Evolutionary conservation across 2,329 filamentous ascomycete species (phyloP), one percentile per base, ranked within the genome.

Genomic region (Podosphaera leucotricha): DNA sequence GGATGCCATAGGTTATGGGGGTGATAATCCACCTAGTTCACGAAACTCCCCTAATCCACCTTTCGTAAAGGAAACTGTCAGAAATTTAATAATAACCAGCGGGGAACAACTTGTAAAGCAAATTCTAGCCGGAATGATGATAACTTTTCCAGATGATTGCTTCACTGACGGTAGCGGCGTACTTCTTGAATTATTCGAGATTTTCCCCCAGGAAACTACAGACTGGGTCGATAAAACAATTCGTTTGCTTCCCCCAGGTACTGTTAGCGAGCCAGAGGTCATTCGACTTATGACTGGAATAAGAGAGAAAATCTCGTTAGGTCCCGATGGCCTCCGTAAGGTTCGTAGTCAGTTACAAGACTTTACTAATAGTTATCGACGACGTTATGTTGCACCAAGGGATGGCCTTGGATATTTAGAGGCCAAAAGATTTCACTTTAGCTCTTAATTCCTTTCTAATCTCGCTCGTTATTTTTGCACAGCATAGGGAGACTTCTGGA

Each of bases 61-160:
- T 2, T 76, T 86, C 52, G 70, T 93, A 20, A 78, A 75, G 52
- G 66, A 68, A 28, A 71, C 77, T 6, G 79, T 95, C 46, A 81
- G 79, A 59, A 69, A 72, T 47, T 69, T 94, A 43, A 64, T 92
- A 20, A 50, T 68, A 2, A 64, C 67, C 1, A 75, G 85, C 50
- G 85, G 90, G 33, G 77, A 84, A 55, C 65, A 75, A 45, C 67
- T 98, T 22, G 77, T 90, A 6, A 87, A 93, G 61, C 80, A 86
- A 50, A 77, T 92, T 46, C 70, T 98, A 64, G 90, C 86, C 1
- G 90, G 90, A 47, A 92, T 98, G 86, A 95, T 98, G 87, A 94
- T 94, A 59, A 92, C 80, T 0, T 98, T 98, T 63, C 92, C 90
- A 0, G 75, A 82, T 38, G 90, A 95, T 60, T 94, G 86, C 62